A percentile compares a stretch with the other conserved stretches of the same genome.
These are phyloP conservation scores for Aspergillus ostianus DNA, from an alignment of 495 filamentous ascomycete species.

Conservation along the genomic window DNA sequence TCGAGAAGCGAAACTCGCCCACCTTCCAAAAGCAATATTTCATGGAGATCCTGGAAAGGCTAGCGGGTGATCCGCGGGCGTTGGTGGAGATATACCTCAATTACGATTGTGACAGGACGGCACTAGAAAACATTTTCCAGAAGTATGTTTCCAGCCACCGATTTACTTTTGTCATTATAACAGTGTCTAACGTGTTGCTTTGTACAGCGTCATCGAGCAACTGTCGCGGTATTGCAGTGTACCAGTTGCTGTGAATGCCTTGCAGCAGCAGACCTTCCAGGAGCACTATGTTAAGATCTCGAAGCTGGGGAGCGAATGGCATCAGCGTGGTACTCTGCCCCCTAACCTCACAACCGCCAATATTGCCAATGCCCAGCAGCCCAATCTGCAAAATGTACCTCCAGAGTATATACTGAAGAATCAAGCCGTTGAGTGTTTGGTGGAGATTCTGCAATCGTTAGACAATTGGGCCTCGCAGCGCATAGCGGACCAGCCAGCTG, in stretches of 20 bases:
- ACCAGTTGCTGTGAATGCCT: slow-evolving; percentile 66
- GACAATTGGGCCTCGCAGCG: slow-evolving; percentile 89
- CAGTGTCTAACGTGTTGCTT: not conserved
- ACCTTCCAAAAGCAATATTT: slow-evolving; percentile 90
- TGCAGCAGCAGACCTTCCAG: slow-evolving; percentile 81
- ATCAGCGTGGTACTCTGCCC: slow-evolving; percentile 76
- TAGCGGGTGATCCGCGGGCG: slow-evolving; percentile 81
- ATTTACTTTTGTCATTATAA: not conserved
- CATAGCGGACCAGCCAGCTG: slow-evolving; percentile 55
- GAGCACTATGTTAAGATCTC: slow-evolving; percentile 66
- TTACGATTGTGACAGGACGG: slow-evolving; percentile 93
- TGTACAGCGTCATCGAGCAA: slow-evolving; percentile 77
- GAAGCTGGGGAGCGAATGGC: slow-evolving; percentile 68
- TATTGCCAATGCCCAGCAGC: slow-evolving; percentile 48
- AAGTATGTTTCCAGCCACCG: slow-evolving; percentile 32
- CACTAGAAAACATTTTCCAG: slow-evolving; percentile 96
- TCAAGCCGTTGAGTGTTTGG: slow-evolving; percentile 80
- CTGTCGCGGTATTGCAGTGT: slow-evolving; percentile 77
- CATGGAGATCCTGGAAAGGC: slow-evolving; percentile 76
- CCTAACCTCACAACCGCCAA: slow-evolving; percentile 79
- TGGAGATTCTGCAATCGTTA: slow-evolving; percentile 82
- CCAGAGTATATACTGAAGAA: slow-evolving; percentile 86
- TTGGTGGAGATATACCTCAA: slow-evolving; percentile 97
- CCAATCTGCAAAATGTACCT: slow-evolving; percentile 62
- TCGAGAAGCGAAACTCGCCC: slow-evolving; percentile 84